phyloP scores from a whole-genome alignment of 106 monocot species.

The Alisma plantagoaquatica region DNA sequence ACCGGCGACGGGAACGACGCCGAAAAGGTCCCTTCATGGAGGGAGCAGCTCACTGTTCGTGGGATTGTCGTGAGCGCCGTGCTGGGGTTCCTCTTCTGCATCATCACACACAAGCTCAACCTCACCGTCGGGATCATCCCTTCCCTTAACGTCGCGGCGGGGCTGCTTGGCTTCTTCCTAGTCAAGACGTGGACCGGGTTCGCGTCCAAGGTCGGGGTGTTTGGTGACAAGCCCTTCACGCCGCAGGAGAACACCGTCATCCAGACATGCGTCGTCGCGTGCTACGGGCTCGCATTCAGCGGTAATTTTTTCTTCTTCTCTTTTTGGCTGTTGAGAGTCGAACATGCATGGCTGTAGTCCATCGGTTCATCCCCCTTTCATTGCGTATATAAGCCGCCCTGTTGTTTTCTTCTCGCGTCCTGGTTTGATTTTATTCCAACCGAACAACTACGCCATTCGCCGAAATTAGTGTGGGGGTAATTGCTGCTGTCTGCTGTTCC shows the following conservation, averaged over 20 bases:
- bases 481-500: too few relatives aligned
- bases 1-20: conserved; percentile 32
- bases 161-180: conserved; percentile 82
- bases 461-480: too few relatives aligned
- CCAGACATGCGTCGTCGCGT: conserved; percentile 97
- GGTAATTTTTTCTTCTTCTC: conserved; percentile 26
- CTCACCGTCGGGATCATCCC: conserved; percentile 95
- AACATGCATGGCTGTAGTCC: too few relatives aligned
- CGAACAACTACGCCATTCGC: too few relatives aligned
- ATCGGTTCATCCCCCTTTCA: too few relatives aligned
- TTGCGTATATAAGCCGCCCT: too few relatives aligned
- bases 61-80: conserved; percentile 63
- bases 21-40: conserved; percentile 46
- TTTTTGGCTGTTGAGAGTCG: too few relatives aligned
- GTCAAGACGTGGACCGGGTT: conserved; percentile 71
- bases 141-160: conserved; percentile 90
- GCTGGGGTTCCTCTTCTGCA: conserved; percentile 77
- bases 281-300: conserved; percentile 88
- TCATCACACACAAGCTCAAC: conserved; percentile 95
- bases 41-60: conserved; percentile 73
- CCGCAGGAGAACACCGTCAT: conserved; percentile 95
- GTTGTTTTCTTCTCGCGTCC: too few relatives aligned
- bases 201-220: conserved; percentile 36
- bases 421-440: too few relatives aligned
- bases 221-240: conserved; percentile 52